Conservation (phyloP, 306 rosid genomes). For the Castanopsis chinensis region DNA sequence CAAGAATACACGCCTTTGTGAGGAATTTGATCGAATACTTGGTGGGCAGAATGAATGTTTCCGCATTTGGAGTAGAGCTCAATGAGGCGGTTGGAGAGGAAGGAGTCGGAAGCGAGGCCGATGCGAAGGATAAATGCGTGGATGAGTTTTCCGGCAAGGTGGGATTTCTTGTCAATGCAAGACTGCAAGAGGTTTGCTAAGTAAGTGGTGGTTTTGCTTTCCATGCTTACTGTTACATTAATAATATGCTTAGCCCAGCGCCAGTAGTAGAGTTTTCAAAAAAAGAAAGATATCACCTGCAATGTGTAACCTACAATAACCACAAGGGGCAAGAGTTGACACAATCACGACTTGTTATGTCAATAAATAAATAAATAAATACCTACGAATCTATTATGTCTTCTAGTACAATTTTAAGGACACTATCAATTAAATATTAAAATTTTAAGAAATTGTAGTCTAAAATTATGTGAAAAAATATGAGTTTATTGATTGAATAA, state of each 20-base stretch:
- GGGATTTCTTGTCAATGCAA: conserved; percentile 54
- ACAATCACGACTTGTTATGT: too few species aligned
- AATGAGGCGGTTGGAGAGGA: conserved; percentile 56
- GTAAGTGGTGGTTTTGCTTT: conserved; percentile 12
- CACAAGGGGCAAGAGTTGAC: too few species aligned
- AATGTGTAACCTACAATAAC: too few species aligned
- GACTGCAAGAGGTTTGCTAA: conserved; percentile 50
- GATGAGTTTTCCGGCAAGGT: conserved; percentile 41
- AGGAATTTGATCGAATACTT: conserved; percentile 48
- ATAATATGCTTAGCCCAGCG: too few species aligned
- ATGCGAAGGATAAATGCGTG: conserved; percentile 52
- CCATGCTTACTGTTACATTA: conserved; percentile 8
- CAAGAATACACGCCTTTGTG: conserved; percentile 57
- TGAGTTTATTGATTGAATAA: rapidly evolving
- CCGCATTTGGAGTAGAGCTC: conserved; percentile 60
- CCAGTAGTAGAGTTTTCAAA: too few species aligned
- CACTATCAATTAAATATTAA: too few species aligned
- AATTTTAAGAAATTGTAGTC: too few species aligned
- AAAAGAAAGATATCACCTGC: too few species aligned
- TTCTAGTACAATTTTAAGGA: too few species aligned
- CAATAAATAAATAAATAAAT: too few species aligned
- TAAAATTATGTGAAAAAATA: too few species aligned
- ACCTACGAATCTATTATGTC: rapidly evolving
- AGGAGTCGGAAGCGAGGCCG: conserved; percentile 36
- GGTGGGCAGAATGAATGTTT: conserved; percentile 29